These are phyloP conservation scores for Linnemannia elongata DNA, from an alignment of 192 early-diverging fungal genomes.

Conservation along the genomic window DNA sequence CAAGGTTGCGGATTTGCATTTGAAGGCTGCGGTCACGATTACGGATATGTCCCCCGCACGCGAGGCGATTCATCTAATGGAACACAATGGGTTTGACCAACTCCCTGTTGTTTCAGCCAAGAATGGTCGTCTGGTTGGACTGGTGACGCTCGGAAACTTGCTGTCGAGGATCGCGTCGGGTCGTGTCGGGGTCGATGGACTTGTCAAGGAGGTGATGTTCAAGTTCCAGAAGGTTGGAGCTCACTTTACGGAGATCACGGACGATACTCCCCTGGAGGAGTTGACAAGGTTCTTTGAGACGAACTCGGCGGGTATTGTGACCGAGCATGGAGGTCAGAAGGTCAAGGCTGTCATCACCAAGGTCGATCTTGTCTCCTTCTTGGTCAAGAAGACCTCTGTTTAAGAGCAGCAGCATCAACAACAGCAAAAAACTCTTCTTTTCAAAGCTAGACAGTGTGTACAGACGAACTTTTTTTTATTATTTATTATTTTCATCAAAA, in stretches of 20 bases:
- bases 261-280: conserved; percentile 84
- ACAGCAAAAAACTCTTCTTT: neutral
- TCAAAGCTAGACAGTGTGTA: neutral
- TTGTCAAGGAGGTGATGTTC: conserved; percentile 86
- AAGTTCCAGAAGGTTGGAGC: conserved; percentile 71
- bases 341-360: conserved; percentile 94
- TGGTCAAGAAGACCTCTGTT: conserved; percentile 70
- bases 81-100: conserved; percentile 93
- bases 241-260: conserved; percentile 90
- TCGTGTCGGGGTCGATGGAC: conserved; percentile 73
- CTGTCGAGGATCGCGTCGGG: conserved; percentile 85
- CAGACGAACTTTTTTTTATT: neutral
- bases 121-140: conserved; percentile 74
- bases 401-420: neutral
- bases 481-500: neutral
- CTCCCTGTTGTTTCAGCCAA: conserved; percentile 85
- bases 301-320: conserved; percentile 92
- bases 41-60: conserved; percentile 76
- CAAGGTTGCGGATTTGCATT: conserved; percentile 81
- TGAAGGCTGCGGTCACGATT: conserved; percentile 90
- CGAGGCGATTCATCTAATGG: conserved; percentile 92
- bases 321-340: conserved; percentile 70
- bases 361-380: conserved; percentile 88
- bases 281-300: conserved; percentile 94
- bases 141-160: conserved; percentile 91